Conservation (phyloP, 2,329 filamentous ascomycete genomes). For the Ascochyta rabiei region DNA sequence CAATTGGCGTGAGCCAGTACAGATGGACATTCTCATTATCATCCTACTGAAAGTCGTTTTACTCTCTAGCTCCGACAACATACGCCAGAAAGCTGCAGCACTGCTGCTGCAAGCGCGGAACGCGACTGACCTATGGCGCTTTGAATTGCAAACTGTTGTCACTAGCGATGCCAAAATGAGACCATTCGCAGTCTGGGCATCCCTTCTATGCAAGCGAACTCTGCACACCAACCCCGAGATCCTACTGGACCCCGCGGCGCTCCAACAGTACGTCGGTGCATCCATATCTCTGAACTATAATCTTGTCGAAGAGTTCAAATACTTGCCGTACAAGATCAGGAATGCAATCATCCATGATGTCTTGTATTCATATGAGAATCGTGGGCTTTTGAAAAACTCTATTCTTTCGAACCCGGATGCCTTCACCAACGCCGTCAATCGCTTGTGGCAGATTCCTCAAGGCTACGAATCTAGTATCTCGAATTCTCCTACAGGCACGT, state of each 20-base stretch:
- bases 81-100: constrained; percentile 1
- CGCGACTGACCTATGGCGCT: constrained; percentile 59
- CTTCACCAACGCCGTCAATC: constrained; percentile 47
- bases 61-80: constrained; percentile 29
- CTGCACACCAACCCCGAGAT: constrained; percentile 39
- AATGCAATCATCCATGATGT: constrained; percentile 56
- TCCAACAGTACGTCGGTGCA: constrained; percentile 46
- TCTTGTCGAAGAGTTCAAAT: constrained; percentile 45
- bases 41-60: constrained; percentile 53
- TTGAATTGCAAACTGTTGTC: constrained; percentile 53
- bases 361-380: constrained; percentile 51
- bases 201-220: constrained; percentile 62
- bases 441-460: constrained; percentile 52
- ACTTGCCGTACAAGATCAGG: constrained; percentile 43
- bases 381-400: constrained; percentile 42
- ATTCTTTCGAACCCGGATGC: constrained; percentile 37
- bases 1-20: constrained; percentile 65
- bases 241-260: neutral
- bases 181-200: constrained; percentile 60
- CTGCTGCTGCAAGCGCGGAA: constrained; percentile 53
- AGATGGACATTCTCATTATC: constrained; percentile 64
- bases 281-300: constrained; percentile 58
- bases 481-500: constrained; percentile 21
- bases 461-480: constrained; percentile 17
- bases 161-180: constrained; percentile 47